Base-by-base conservation (phyloP, 495 filamentous ascomycete species). In the Aspergillus incahuasiensis region DNA sequence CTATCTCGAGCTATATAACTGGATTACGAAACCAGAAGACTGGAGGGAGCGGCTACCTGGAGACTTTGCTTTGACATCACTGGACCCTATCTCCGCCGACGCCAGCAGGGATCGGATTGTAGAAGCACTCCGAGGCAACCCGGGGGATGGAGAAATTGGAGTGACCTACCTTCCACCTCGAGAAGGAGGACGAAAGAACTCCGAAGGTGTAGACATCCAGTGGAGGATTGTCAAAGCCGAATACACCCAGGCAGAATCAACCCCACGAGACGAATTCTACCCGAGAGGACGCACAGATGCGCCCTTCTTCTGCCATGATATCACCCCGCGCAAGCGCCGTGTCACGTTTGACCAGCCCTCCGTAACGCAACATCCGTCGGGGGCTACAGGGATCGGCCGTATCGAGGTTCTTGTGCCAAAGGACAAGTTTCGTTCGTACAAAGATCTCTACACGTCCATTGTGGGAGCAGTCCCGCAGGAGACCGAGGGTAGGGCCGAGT, bases 261-360 rank as follows among this genome's bases (percentile, higher is more conserved):
- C 56, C n/a, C 43, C 56, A 9, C 15, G n/a, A 16, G 56, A 53
- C 25, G 35, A 43, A 32, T 53, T 52, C 24, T 48, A 48, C 19
- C 49, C 56, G 13, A 28, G 49, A 35, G 56, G 56, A 28, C 48
- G 56, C 34, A 53, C 43, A 8, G 56, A 58, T 43, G 56, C 49
- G 3, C 56, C 56, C 6, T 58, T 58, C 22, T 58, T 58, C 49
- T 58, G 56, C 34, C 56, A 58, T 42, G 56, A 58, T 19, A 9
- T 58, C 18, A 58, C 56, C 19, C 42, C 43, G n/a, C 42, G 56
- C 5, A 32, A 7, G 12, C 43, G 25, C 13, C 56, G 56, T 25
- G 56, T 58, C 11, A 32, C 49, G n/a, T 53, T 25, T 28, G 39
- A 53, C 28, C 16, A 48, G 5, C 43, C 42, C 5, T 48, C 48